These are phyloP conservation scores for Cryptococcus sp. DNA, from an alignment of 1,284 basidiomycete genomes.

Conservation along the genomic window DNA sequence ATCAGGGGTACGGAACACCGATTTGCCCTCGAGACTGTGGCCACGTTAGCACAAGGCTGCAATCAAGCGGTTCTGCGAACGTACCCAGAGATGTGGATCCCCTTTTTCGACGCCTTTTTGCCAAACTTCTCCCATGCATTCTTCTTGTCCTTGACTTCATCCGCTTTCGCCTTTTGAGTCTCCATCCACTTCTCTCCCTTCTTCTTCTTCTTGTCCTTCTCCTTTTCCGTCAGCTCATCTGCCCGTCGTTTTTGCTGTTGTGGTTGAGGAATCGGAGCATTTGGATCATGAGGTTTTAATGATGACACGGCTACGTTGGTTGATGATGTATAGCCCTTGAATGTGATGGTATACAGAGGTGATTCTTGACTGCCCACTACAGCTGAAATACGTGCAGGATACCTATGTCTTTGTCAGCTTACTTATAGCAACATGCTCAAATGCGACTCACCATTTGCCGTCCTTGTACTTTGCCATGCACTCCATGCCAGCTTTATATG, in stretches of 20 bases:
- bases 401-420: slow-evolving; percentile 53
- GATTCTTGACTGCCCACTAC: slow-evolving; percentile 83
- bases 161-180: slow-evolving; percentile 78
- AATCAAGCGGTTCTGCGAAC: slow-evolving; percentile 7
- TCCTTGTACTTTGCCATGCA: slow-evolving; percentile 90
- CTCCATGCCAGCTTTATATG: slow-evolving; percentile 77
- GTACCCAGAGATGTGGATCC: slow-evolving; percentile 76
- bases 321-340: slow-evolving; percentile 93
- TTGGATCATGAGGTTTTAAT: slow-evolving; percentile 61
- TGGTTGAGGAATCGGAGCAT: slow-evolving; percentile 57
- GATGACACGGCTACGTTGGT: slow-evolving; percentile 77
- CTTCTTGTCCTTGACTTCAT: slow-evolving; percentile 86
- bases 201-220: slow-evolving; percentile 88
- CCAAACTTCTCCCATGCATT: slow-evolving; percentile 96
- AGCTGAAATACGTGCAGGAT: slow-evolving; percentile 85
- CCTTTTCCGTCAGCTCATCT: slow-evolving; percentile 73
- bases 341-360: slow-evolving; percentile 87
- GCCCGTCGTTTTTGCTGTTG: slow-evolving; percentile 76
- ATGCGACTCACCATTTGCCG: slow-evolving; percentile 63
- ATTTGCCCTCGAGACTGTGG: slow-evolving; percentile 69
- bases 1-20: slow-evolving; percentile 95
- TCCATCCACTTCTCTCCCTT: slow-evolving; percentile 96
- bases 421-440: not conserved
- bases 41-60: not conserved
- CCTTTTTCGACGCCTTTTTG: slow-evolving; percentile 94